Evolutionary conservation across 495 filamentous ascomycete species (phyloP), one percentile per base, ranked within the genome.

Genomic region (Tetracladium marchalianum): DNA sequence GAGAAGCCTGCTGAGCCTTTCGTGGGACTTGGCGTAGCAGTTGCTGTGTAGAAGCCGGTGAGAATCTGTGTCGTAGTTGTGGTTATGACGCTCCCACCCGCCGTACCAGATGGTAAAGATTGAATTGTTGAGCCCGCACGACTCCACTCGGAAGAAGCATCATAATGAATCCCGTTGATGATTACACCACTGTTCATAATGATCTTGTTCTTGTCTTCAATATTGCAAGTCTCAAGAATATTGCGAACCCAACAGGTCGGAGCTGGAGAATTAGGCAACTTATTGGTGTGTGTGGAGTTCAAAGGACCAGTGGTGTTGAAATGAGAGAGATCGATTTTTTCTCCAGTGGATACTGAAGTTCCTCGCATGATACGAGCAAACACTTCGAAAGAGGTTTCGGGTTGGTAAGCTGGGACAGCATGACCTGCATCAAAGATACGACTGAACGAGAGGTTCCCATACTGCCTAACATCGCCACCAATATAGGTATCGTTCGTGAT

Each of bases 391-490:
- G 80, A 66, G 11, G 77, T 72, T 42, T 84, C 67, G 1, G 82
- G 81, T 56, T 84, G 80, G 55, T 85, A 86, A 33, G 81, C 76
- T 1, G 84, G 82, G 9, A 85, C 76, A 42, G 78, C 72, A 54
- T 89, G 84, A 0, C 84, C 84, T 10, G 80, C 76, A 52, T 85
- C 69, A 57, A 80, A 87, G 9, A 87, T 68, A 1, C 82, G 72
- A 22, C 74, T 70, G 59, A 87, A 89, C 27, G 78, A 78, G 49
- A 85, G 80, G 57, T 80, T 76, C 16, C 76, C 81, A 44, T 73
- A 72, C 52, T 87, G 80, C 9, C 80, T 73, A 18, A 84, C 78
- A 38, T 78, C 75, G 4, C 84, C 84, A 18, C 78, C 78, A 5
- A 73, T 69, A 19, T 70, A 68, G 9, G 64, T 57, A 1, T 58